Evolutionary conservation across 2,329 filamentous ascomycete genomes (phyloP).

Genomic region (Aspergillus unguis): DNA sequence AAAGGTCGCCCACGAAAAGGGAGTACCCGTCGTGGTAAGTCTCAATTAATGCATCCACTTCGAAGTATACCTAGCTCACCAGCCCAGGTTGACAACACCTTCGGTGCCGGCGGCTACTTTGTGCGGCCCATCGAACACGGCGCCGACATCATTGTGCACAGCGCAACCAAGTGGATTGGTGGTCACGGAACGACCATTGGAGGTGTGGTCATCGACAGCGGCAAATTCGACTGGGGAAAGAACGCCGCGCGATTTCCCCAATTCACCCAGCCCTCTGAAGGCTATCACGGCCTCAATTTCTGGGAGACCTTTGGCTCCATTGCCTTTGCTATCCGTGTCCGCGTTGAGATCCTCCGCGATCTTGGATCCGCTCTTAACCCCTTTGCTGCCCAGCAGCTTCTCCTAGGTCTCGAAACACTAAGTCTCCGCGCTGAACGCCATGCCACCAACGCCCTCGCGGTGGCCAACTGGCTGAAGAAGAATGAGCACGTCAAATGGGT

Average conservation of each 20-base stretch:
- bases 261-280: slow-evolving; percentile 78
- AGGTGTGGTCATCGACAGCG: slow-evolving; percentile 80
- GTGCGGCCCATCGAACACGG: slow-evolving; percentile 82
- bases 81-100: slow-evolving; percentile 83
- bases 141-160: slow-evolving; percentile 91
- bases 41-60: not conserved
- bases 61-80: not conserved
- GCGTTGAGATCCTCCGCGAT: slow-evolving; percentile 88
- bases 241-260: slow-evolving; percentile 83
- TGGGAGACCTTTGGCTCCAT: slow-evolving; percentile 84
- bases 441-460: slow-evolving; percentile 73
- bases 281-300: slow-evolving; percentile 92
- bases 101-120: slow-evolving; percentile 89
- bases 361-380: slow-evolving; percentile 79
- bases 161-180: slow-evolving; percentile 95
- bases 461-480: slow-evolving; percentile 79
- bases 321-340: slow-evolving; percentile 80
- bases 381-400: slow-evolving; percentile 86
- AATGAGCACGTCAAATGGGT: slow-evolving; percentile 89
- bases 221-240: slow-evolving; percentile 92
- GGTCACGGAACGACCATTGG: slow-evolving; percentile 91
- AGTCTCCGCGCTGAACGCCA: slow-evolving; percentile 83
- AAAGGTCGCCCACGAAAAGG: slow-evolving; percentile 70
- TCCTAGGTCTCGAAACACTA: slow-evolving; percentile 86
- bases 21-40: slow-evolving; percentile 60